Evolutionary conservation across 1,284 basidiomycete genomes (phyloP).

Genomic region (Papiliotrema flavescens): DNA sequence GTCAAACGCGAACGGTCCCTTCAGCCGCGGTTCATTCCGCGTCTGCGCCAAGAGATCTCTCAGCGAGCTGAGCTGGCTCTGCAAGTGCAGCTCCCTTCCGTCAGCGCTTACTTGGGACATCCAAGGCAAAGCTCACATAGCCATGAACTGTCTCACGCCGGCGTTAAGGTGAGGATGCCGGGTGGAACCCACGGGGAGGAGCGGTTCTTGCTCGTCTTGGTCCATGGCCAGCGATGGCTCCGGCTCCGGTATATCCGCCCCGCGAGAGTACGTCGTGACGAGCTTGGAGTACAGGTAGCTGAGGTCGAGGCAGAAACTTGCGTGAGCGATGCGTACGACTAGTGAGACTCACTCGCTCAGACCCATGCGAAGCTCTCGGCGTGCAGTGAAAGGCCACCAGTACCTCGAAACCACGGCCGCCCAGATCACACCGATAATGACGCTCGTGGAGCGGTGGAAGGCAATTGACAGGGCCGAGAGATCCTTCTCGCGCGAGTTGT

Average conservation of each 20-base stretch:
- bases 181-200: constrained; percentile 11
- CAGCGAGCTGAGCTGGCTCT: constrained; percentile 80
- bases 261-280: constrained; percentile 37
- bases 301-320: constrained; percentile 49
- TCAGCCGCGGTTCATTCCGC: constrained; percentile 87
- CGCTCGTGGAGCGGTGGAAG: constrained; percentile 69
- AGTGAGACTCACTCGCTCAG: constrained; percentile 69
- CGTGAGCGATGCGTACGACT: constrained; percentile 1
- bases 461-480: constrained; percentile 70
- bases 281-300: constrained; percentile 50
- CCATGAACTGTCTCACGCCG: constrained; percentile 75
- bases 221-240: neutral
- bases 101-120: neutral
- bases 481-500: constrained; percentile 72
- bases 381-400: constrained; percentile 93
- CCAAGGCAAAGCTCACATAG: constrained; percentile 60
- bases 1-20: constrained; percentile 81
- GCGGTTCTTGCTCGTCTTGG: constrained; percentile 11
- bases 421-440: constrained; percentile 85
- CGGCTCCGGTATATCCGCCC: constrained; percentile 14
- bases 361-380: constrained; percentile 76
- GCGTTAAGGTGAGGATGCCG: constrained; percentile 31
- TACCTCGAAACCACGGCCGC: constrained; percentile 80
- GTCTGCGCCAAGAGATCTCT: constrained; percentile 80
- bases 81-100: constrained; percentile 84